These are phyloP conservation scores for Eucalyptus regnans DNA, from an alignment of 345 rosid genomes.

Conservation along the genomic window DNA sequence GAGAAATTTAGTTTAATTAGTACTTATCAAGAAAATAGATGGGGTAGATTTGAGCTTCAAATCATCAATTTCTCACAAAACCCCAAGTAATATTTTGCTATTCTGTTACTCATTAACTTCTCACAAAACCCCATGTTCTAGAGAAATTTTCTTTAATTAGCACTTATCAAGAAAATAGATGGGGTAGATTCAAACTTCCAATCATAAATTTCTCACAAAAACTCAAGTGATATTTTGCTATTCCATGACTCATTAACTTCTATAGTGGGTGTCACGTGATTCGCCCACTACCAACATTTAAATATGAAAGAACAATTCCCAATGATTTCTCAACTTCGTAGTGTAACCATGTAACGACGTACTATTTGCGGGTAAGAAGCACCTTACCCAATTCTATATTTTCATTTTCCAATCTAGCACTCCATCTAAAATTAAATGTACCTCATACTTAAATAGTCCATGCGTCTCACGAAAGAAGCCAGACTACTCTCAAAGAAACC, in stretches of 20 bases:
- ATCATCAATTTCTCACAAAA: background rate
- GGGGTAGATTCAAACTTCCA: background rate
- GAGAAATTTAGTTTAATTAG: background rate
- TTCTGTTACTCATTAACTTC: background rate
- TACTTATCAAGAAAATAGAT: background rate
- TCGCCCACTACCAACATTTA: background rate
- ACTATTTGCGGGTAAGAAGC: background rate
- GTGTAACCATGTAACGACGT: background rate
- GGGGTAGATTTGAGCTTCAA: background rate
- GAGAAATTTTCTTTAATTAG: background rate
- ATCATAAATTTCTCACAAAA: background rate
- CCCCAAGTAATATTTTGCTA: background rate
- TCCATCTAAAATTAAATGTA: background rate
- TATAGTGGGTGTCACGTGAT: background rate
- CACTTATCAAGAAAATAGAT: background rate
- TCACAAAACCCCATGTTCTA: background rate
- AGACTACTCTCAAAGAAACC: background rate
- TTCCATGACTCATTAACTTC: background rate
- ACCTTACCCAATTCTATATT: background rate
- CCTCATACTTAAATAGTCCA: background rate
- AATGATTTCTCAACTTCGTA: background rate
- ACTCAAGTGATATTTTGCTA: background rate
- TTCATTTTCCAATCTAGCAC: background rate
- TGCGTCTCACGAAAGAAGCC: background rate
- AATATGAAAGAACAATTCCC: background rate